phyloP scores from a whole-genome alignment of 164 flowering plant species.

The Stephania cephalantha region DNA sequence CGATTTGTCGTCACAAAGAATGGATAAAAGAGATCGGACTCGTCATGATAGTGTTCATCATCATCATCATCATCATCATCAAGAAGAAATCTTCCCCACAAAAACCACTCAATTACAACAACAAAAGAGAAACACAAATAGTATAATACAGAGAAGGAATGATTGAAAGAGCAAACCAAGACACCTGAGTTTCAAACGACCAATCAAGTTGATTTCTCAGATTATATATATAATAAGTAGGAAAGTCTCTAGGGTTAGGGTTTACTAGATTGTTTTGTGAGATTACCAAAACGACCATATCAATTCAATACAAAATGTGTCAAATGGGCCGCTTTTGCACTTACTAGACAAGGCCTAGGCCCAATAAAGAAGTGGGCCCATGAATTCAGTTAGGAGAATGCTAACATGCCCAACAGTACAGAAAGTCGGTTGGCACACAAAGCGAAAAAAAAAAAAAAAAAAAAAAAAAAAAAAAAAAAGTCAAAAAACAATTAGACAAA shows the following conservation, averaged over 20 bases:
- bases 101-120: background rate
- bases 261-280: background rate
- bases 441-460: too few species aligned
- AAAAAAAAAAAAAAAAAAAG: too few species aligned
- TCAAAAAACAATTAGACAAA: too few species aligned
- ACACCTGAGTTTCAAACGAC: background rate
- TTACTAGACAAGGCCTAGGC: background rate
- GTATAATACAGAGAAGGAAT: background rate
- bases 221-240: background rate
- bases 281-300: background rate
- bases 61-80: constrained; percentile 40
- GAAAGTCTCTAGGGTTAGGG: background rate
- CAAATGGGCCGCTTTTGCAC: background rate
- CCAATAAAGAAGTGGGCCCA: background rate
- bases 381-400: background rate
- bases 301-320: background rate
- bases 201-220: background rate
- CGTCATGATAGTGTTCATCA: constrained; percentile 45
- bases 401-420: too few species aligned
- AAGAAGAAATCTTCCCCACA: constrained; percentile 21
- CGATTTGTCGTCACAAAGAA: constrained; percentile 41
- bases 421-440: too few species aligned
- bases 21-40: constrained; percentile 34
- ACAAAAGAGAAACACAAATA: background rate
- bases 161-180: background rate